These are phyloP conservation scores for Limonium bicolor DNA, from an alignment of 148 eudicot species.

Conservation along the genomic window DNA sequence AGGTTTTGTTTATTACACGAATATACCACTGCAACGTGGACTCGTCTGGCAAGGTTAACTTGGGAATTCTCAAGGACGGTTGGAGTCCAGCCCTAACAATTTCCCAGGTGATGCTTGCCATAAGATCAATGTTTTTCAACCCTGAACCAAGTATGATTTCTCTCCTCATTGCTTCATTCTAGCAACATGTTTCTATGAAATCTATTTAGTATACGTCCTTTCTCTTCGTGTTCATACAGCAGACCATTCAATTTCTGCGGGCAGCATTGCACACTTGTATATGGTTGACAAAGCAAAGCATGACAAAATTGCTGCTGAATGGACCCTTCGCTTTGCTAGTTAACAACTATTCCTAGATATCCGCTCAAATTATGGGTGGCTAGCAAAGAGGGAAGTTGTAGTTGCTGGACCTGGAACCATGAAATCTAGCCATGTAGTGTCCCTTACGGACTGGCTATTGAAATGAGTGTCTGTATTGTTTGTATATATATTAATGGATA, in stretches of 20 bases:
- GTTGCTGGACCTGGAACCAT: no score
- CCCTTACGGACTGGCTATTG: no score
- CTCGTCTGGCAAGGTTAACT: slow-evolving; percentile 51
- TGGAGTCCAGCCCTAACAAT: slow-evolving; percentile 97
- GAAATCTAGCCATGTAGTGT: no score
- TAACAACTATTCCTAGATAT: no score
- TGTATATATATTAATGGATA: no score
- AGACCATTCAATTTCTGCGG: slow-evolving; percentile 65
- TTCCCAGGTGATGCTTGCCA: slow-evolving; percentile 58
- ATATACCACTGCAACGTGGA: slow-evolving; percentile 94
- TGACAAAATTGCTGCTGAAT: slow-evolving; percentile 80
- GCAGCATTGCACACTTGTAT: slow-evolving; percentile 59
- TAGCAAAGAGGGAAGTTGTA: no score
- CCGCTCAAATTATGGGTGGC: no score
- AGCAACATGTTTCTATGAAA: no score
- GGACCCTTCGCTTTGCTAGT: slow-evolving; percentile 80
- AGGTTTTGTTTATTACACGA: slow-evolving; percentile 86
- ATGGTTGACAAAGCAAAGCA: slow-evolving; percentile 57
- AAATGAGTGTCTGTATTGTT: no score
- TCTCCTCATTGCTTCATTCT: neutral
- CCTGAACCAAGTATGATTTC: slow-evolving; percentile 80
- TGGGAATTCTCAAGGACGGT: slow-evolving; percentile 72
- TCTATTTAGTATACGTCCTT: neutral
- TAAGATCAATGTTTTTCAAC: slow-evolving; percentile 50
- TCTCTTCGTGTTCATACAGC: slow-evolving; percentile 14